Percentiles rank a stretch among this genome's conserved stretches.
Evolutionary conservation across 2,329 filamentous ascomycete species (phyloP).

Genomic region (Fusarium guadeloupense): DNA sequence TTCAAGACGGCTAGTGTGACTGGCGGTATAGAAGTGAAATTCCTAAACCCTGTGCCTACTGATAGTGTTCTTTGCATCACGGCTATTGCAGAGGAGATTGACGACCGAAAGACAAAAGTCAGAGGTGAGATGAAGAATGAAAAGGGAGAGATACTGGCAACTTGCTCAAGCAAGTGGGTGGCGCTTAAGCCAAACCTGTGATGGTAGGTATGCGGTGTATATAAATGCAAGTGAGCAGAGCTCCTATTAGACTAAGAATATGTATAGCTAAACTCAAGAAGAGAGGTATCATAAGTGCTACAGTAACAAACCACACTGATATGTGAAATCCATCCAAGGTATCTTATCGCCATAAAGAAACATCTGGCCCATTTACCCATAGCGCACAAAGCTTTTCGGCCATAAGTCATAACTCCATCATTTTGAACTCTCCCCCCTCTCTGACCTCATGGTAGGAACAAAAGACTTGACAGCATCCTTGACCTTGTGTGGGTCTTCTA

Average conservation of each 20-base stretch:
- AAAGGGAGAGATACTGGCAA: conserved; percentile 44
- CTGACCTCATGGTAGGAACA: conserved; percentile 38
- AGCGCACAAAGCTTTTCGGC: conserved; percentile 12
- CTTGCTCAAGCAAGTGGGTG: conserved; percentile 47
- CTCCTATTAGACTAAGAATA: conserved; percentile 22
- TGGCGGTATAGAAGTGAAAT: conserved; percentile 48
- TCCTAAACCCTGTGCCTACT: conserved; percentile 45
- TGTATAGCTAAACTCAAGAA: conserved; percentile 7
- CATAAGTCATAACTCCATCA: conserved; percentile 30
- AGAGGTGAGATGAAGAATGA: conserved; percentile 45
- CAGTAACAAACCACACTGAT: conserved; percentile 13
- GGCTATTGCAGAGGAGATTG: conserved; percentile 45
- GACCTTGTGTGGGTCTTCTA: conserved; percentile 60
- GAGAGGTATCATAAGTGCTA: conserved; percentile 15
- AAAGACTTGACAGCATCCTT: conserved; percentile 49
- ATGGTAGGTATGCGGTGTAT: background rate
- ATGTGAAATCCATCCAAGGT: conserved; percentile 29
- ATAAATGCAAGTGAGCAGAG: background rate
- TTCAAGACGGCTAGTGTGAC: conserved; percentile 48
- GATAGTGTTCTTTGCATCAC: conserved; percentile 46
- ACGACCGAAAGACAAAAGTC: conserved; percentile 49
- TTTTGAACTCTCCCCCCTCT: conserved; percentile 33
- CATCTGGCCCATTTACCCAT: conserved; percentile 9
- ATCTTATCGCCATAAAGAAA: conserved; percentile 28
- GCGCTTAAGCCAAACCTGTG: conserved; percentile 46